These are phyloP conservation scores for Xerocomellus intermedius DNA, from an alignment of 768 basidiomycete genomes.

Conservation along the genomic window DNA sequence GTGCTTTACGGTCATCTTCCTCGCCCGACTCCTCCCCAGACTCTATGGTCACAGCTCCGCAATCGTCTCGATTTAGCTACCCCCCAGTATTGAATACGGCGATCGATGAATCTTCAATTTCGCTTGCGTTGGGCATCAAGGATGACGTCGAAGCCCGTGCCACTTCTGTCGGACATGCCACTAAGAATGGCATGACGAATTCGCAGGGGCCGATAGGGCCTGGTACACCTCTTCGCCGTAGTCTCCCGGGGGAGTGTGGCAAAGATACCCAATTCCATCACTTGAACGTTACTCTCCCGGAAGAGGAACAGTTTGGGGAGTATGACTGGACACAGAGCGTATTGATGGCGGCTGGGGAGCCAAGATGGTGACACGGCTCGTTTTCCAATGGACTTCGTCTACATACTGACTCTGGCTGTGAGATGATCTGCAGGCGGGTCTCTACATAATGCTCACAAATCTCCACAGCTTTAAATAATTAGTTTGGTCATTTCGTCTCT, in stretches of 20 bases:
- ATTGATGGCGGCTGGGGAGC: slow-evolving; percentile 62
- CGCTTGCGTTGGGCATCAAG: slow-evolving; percentile 31
- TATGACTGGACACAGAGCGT: slow-evolving; percentile 78
- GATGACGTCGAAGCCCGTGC: slow-evolving; percentile 26
- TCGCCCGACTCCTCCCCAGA: slow-evolving; percentile 35
- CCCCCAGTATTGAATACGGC: slow-evolving; percentile 61
- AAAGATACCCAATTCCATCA: slow-evolving; percentile 26
- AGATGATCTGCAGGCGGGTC: slow-evolving; percentile 35
- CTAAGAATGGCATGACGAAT: slow-evolving; percentile 5
- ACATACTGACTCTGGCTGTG: slow-evolving; percentile 19
- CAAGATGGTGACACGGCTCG: slow-evolving; percentile 28
- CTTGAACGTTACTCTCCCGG: slow-evolving; percentile 25
- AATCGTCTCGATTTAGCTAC: slow-evolving; percentile 44
- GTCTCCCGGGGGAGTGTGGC: slow-evolving; percentile 20
- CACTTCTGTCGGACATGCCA: slow-evolving; percentile 11
- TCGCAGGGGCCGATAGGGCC: slow-evolving; percentile 23
- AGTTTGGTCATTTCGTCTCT: slow-evolving; percentile 12
- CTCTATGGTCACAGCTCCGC: slow-evolving; percentile 59
- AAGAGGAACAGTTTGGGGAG: slow-evolving; percentile 43
- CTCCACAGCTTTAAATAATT: slow-evolving; percentile 19
- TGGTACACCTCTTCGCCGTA: slow-evolving; percentile 2
- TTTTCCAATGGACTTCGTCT: slow-evolving; percentile 12
- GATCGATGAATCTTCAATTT: slow-evolving; percentile 56
- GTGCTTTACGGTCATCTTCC: slow-evolving; percentile 25
- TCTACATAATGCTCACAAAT: slow-evolving; percentile 14